phyloP scores from a whole-genome alignment of 176 grass and related monocot species.

The Phoenix roebelenii region DNA sequence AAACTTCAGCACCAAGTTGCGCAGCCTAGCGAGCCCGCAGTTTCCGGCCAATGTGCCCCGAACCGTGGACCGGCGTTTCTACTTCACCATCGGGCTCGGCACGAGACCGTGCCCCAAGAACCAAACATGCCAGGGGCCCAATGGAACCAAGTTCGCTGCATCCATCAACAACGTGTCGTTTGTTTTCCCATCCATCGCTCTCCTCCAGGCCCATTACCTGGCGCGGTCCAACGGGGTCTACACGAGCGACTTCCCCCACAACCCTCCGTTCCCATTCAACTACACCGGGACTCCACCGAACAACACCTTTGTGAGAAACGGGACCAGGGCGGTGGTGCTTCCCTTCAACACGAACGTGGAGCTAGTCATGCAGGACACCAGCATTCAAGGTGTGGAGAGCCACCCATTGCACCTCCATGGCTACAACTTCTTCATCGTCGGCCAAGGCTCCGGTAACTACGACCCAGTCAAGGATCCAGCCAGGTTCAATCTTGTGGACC shows the following conservation, averaged over 20 bases:
- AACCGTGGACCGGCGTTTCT: conserved; percentile 35
- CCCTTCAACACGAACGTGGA: conserved; percentile 46
- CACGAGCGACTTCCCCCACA: conserved; percentile 35
- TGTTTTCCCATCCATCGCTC: conserved; percentile 20
- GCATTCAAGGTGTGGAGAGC: conserved; percentile 51
- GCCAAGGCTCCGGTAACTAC: conserved; percentile 47
- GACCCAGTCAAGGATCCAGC: conserved; percentile 33
- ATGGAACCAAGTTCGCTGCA: conserved; percentile 58
- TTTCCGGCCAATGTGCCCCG: conserved; percentile 39
- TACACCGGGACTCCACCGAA: conserved; percentile 54
- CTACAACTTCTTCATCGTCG: conserved; percentile 59
- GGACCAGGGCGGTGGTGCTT: conserved; percentile 34
- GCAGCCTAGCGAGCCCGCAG: conserved; percentile 21
- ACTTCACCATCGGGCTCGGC: conserved; percentile 67
- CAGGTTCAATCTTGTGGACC: conserved; percentile 53
- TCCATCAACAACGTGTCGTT: conserved; percentile 76
- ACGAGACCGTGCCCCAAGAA: conserved; percentile 52
- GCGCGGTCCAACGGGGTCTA: conserved; percentile 43
- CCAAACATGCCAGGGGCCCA: conserved; percentile 62
- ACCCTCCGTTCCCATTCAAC: conserved; percentile 50
- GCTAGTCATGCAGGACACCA: conserved; percentile 69
- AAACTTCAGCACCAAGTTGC: conserved; percentile 40
- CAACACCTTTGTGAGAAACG: conserved; percentile 39
- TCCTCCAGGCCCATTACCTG: conserved; percentile 57
- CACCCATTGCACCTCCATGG: conserved; percentile 67